Evolutionary conservation across 2,329 filamentous ascomycete genomes (phyloP), one percentile per base, ranked within the genome.

Genomic region (Achaetomium macrosporum): DNA sequence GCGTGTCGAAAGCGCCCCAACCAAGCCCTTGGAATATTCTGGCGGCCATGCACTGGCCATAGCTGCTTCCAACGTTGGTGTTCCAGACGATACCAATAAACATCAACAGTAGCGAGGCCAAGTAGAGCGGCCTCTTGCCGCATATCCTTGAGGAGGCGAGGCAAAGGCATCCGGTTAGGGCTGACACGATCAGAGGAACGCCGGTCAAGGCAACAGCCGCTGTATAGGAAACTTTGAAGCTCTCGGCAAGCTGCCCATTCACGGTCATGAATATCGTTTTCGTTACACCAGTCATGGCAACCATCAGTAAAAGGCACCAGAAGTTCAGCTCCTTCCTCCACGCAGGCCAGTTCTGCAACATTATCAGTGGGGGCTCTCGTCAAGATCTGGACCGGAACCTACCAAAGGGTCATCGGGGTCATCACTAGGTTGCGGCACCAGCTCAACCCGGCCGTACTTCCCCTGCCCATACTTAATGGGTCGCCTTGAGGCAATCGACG

Each of bases 1-100:
- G 64, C 5, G 72, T 74, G 58, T 83, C 80, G 54, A 82, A 79
- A 11, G 75, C 73, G 6, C 79, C 79, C 76, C 80, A 81, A n/a
- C 76, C 79, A 0, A 83, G 51, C 1, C 78, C 79, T 60, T 82
- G 78, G 33, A 83, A 70, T 16, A 79, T 61, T 10, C 80, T 71
- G 2, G 78, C 75, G 0, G 71, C 72, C 72, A 82, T 74, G 60
- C 74, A 76, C 51, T 75, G 69, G 9, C 65, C 67, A 50, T 73
- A 76, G 56, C 64, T 71, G 44, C 63, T 62, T 7, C 62, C 61
- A 5, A 74, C 69, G 16, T 69, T 68, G 54, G 73, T 75, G 57
- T 76, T 79, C 76, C 77, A 80, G 1, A 77, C 63, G 3, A 70
- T 68, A 1, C 78, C 78, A 40, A 74, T 65, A 41, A 82, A 74